Evolutionary conservation across 2,329 filamentous ascomycete species (phyloP).

Genomic region (Pleoardoris graminearum): DNA sequence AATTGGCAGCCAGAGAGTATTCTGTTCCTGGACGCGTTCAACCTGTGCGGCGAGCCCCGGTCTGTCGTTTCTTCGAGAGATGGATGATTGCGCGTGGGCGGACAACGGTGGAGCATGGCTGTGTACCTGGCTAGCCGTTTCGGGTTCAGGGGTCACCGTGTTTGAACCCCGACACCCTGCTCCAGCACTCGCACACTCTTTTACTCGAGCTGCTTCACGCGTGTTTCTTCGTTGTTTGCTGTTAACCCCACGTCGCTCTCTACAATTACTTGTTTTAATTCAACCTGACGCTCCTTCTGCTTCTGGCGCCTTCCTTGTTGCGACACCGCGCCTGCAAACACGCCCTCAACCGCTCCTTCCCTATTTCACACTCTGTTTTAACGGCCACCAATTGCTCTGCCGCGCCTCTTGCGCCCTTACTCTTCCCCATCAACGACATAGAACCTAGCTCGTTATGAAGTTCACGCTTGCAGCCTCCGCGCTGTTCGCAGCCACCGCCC

Average conservation of each 20-base stretch:
- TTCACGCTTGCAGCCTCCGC: slow-evolving; percentile 55
- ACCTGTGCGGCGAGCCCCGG: background rate
- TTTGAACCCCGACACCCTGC: slow-evolving; percentile 8
- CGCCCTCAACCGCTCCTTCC: slow-evolving; percentile 17
- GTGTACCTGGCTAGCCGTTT: background rate
- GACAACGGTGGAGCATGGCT: background rate
- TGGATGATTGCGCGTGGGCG: slow-evolving; percentile 1
- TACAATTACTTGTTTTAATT: slow-evolving; percentile 27
- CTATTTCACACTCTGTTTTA: slow-evolving; percentile 25
- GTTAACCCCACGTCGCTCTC: slow-evolving; percentile 38
- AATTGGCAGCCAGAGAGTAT: background rate
- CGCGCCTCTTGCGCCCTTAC: slow-evolving; percentile 29
- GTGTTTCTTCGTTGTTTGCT: slow-evolving; percentile 34
- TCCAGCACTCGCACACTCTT: slow-evolving; percentile 30
- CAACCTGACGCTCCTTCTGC: slow-evolving; percentile 22
- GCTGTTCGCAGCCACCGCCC: slow-evolving; percentile 55
- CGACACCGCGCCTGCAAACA: slow-evolving; percentile 24
- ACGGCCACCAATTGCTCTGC: slow-evolving; percentile 30
- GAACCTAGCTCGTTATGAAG: slow-evolving; percentile 55
- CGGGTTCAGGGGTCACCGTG: background rate
- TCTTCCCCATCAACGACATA: slow-evolving; percentile 18
- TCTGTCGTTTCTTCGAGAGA: background rate
- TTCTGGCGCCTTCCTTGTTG: slow-evolving; percentile 31
- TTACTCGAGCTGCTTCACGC: slow-evolving; percentile 39
- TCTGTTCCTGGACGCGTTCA: background rate